Base-by-base conservation (phyloP, 2,329 filamentous ascomycete species). In the Aphanocladium album region DNA sequence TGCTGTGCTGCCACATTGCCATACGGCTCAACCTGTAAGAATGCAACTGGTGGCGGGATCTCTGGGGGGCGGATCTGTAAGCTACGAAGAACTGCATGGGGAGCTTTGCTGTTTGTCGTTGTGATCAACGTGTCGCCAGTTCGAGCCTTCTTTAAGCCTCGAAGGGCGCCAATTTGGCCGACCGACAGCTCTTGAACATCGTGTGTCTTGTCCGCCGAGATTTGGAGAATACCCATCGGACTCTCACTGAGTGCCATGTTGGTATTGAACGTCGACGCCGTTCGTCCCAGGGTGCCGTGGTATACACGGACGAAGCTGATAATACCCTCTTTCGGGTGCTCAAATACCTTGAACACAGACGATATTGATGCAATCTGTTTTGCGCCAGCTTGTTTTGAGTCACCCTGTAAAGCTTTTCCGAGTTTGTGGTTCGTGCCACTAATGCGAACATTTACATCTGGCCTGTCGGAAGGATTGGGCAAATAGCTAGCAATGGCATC, bases 221-320 rank as follows among this genome's bases (percentile, higher is more conserved):
- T 96, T 66, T 93, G 92, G 60, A 97, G 78, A 39, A 98, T 83
- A 3, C 89, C 87, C 59, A 91, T 88, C 0, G 90, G 89, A 54
- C 88, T 84, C 71, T 98, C 95, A 0, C 88, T 87, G n/a, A 86
- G 77, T 61, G 89, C 83, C 2, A 96, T 82, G 65, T 90, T 91
- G 12, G 93, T 95, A 71, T 98, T 98, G 84, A 89, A 98, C 27
- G 96, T 84, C 2, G 86, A 77, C 11, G 86, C 82, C 66, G 91
- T 91, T 51, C 87, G 87, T 61, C 86, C 84, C 57, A 99, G 77
- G 2, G 85, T 83, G 11, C 95, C 95, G 27, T 91, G 90, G 73
- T 98, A 98, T 8, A 97, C 91, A 45, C 95, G 87, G 11, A 98
- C 88, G 70, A 96, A 98, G 64, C 96, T 92, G 62, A 98, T 81